Percentiles rank a stretch among this genome's conserved stretches.
Conservation (phyloP, 805 yeast genomes). For the Myxozyma neotropica region DNA sequence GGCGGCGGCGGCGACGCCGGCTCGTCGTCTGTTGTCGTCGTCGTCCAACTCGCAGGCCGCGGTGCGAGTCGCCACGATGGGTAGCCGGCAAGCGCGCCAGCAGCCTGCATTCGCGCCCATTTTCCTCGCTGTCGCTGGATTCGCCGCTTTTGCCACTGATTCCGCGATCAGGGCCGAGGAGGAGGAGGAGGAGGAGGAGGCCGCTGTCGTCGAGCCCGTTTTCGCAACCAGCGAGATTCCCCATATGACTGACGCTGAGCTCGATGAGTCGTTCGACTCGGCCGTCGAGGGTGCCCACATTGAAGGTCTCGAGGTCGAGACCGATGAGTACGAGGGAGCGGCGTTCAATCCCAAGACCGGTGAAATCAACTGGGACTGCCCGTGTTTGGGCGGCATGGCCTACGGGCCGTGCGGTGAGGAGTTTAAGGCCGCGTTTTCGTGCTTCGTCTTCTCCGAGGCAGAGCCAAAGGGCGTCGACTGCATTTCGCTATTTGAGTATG, state of each 20-base stretch:
- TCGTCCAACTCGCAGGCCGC: background rate
- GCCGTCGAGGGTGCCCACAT: background rate
- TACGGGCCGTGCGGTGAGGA: constrained; percentile 98
- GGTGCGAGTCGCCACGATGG: background rate
- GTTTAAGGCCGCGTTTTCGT: constrained; percentile 89
- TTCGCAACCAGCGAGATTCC: constrained; percentile 7
- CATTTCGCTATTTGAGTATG: constrained; percentile 73
- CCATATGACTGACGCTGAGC: constrained; percentile 5
- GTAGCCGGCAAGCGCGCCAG: background rate
- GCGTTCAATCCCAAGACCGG: constrained; percentile 97
- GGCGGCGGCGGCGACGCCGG: background rate
- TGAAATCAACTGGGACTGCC: constrained; percentile 99
- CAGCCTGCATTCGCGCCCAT: background rate
- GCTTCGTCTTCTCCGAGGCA: constrained; percentile 89
- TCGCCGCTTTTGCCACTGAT: background rate
- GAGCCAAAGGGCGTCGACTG: constrained; percentile 98
- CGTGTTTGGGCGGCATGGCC: constrained; percentile 99
- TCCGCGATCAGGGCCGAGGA: background rate
- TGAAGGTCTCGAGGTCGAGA: background rate
- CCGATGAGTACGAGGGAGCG: constrained; percentile 40
- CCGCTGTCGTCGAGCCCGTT: constrained; percentile 1
- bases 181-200: background rate
- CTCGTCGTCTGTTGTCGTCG: background rate
- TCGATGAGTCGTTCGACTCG: constrained; percentile 12
- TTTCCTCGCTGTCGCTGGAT: background rate